A percentile compares a stretch with the other conserved stretches of the same genome.
Evolutionary conservation across 73 alveolate genomes (phyloP).

Genomic region (Blepharisma japonicum): DNA sequence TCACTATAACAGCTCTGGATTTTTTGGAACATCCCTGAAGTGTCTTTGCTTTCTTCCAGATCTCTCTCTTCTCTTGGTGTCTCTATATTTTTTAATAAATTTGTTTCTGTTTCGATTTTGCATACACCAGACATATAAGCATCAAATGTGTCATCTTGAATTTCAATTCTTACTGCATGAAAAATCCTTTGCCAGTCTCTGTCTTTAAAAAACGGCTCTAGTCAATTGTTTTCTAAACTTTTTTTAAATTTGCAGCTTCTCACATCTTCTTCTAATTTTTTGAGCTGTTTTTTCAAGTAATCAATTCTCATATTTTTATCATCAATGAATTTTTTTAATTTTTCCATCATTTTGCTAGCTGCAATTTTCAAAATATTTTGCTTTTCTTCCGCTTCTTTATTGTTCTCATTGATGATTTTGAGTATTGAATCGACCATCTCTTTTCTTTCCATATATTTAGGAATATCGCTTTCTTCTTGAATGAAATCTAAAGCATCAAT

Average conservation of each 20-base stretch:
- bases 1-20: background rate
- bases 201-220: background rate
- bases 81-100: background rate
- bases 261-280: slow-evolving; percentile 15
- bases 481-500: slow-evolving; percentile 5
- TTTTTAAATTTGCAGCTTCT: background rate
- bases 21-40: background rate
- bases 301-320: background rate
- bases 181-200: background rate
- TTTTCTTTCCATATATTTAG: background rate
- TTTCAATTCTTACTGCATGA: background rate
- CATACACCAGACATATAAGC: background rate
- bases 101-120: background rate
- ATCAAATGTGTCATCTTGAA: background rate
- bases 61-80: background rate
- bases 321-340: background rate
- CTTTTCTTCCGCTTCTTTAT: background rate
- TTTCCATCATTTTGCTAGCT: background rate
- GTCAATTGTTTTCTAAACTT: background rate
- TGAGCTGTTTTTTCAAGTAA: slow-evolving; percentile 3
- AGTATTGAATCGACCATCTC: background rate
- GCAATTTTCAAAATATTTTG: background rate
- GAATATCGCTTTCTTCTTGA: slow-evolving; percentile 5
- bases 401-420: background rate
- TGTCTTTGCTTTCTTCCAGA: background rate